A percentile compares a stretch with the other conserved stretches of the same genome.
These are phyloP conservation scores for Aspergillus sp. DNA, from an alignment of 2,329 filamentous ascomycete species.

Conservation along the genomic window DNA sequence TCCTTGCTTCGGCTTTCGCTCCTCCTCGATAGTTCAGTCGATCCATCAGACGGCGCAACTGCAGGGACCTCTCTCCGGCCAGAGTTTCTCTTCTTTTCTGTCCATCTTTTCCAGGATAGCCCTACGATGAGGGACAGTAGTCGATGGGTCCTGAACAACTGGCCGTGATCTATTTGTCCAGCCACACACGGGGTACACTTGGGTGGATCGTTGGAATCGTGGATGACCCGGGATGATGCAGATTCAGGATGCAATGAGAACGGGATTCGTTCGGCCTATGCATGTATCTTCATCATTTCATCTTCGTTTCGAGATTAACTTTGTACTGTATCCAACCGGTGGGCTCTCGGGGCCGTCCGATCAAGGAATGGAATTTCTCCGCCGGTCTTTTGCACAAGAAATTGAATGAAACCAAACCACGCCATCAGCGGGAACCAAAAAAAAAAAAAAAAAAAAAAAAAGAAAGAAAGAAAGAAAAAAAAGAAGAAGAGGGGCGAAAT, in stretches of 20 bases:
- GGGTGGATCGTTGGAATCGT: slow-evolving; percentile 1
- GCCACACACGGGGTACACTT: not conserved
- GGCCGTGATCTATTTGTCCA: slow-evolving; percentile 15
- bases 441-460: no score
- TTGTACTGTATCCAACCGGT: not conserved
- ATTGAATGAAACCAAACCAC: no score
- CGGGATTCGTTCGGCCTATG: no score
- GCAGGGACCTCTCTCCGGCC: not conserved
- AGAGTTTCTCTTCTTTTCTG: not conserved
- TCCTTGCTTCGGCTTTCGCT: slow-evolving; percentile 4
- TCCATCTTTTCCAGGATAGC: not conserved
- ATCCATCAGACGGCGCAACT: slow-evolving; percentile 1
- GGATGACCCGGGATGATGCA: slow-evolving; percentile 4
- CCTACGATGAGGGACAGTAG: slow-evolving; percentile 2
- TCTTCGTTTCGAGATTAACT: not conserved
- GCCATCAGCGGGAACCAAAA: no score
- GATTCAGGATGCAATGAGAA: not conserved
- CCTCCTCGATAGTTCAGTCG: slow-evolving; percentile 6
- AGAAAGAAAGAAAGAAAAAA: no score
- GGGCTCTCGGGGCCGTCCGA: no score
- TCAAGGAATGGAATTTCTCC: no score
- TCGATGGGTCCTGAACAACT: slow-evolving; percentile 15
- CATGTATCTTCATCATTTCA: not conserved
- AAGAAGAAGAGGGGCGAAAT: no score
- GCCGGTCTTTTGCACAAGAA: no score